Evolutionary conservation across 495 filamentous ascomycete species (phyloP).

Genomic region (Tuber indicum): DNA sequence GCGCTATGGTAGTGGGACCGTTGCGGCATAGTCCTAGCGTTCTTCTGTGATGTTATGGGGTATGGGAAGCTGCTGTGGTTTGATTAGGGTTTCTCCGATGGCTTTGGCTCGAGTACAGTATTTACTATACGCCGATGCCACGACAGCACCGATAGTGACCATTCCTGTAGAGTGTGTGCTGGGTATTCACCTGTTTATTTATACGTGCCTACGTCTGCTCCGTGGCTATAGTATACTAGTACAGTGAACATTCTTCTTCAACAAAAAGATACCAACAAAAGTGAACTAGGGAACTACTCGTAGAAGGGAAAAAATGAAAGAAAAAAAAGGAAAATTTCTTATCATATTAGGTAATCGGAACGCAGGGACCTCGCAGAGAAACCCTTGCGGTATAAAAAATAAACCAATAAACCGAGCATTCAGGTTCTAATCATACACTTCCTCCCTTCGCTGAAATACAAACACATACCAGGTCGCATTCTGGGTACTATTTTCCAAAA

Average conservation of each 20-base stretch:
- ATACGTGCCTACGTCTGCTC: not conserved
- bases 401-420: not conserved
- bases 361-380: not conserved
- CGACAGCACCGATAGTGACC: not conserved
- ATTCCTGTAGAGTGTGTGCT: not conserved
- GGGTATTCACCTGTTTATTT: not conserved
- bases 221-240: not conserved
- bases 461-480: not conserved
- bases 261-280: not conserved
- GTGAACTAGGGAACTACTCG: not conserved
- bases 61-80: not conserved
- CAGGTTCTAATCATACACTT: not conserved
- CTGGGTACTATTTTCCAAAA: constrained; percentile 44
- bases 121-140: not conserved
- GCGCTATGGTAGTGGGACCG: not conserved
- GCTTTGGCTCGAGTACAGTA: not conserved
- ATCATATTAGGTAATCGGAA: not conserved
- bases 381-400: not conserved
- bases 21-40: not conserved
- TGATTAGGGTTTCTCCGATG: not conserved
- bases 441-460: constrained; percentile 9
- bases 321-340: no score
- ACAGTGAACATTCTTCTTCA: not conserved
- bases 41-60: not conserved
- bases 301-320: not conserved